phyloP scores from a whole-genome alignment of 1,284 basidiomycete genomes.

The Erythrobasidium hasegawianum region DNA sequence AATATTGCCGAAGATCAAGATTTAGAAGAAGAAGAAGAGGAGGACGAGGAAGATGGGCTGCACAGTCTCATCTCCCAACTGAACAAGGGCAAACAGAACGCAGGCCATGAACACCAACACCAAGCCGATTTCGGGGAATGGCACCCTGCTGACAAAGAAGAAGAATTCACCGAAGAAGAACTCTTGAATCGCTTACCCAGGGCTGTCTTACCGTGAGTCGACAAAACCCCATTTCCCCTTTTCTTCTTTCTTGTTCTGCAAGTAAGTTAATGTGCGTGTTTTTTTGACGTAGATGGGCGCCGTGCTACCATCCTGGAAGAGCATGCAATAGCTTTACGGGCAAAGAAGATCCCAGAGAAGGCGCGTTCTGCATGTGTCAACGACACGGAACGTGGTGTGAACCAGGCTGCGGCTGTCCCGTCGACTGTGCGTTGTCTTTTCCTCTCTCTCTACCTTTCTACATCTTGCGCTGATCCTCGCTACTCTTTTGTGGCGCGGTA shows the following conservation, averaged over 20 bases:
- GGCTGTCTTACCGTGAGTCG: slow-evolving; percentile 12
- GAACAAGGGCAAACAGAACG: slow-evolving; percentile 8
- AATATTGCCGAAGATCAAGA: too few relatives aligned
- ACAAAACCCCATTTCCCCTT: too few relatives aligned
- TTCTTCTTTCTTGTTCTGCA: too few relatives aligned
- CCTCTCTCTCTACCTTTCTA: too few relatives aligned
- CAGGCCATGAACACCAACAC: slow-evolving; percentile 15
- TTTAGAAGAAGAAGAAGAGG: too few relatives aligned
- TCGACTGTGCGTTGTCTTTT: slow-evolving; percentile 8
- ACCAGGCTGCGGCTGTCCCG: slow-evolving; percentile 30
- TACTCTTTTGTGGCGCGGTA: too few relatives aligned
- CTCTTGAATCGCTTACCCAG: slow-evolving; percentile 11
- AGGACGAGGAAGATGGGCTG: too few relatives aligned
- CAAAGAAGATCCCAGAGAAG: slow-evolving; percentile 12
- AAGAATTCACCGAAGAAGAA: slow-evolving; percentile 18
- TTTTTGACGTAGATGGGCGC: slow-evolving; percentile 6
- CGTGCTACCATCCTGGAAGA: slow-evolving; percentile 32
- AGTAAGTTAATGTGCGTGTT: neutral
- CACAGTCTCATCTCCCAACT: too few relatives aligned
- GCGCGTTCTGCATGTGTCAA: slow-evolving; percentile 13
- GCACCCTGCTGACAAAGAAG: slow-evolving; percentile 4
- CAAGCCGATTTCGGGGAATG: slow-evolving; percentile 12
- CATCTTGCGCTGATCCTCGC: too few relatives aligned
- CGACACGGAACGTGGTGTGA: slow-evolving; percentile 33
- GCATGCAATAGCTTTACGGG: slow-evolving; percentile 30